These are phyloP conservation scores for Akanthomyces lecanii DNA, from an alignment of 2,329 filamentous ascomycete species.

Conservation along the genomic window DNA sequence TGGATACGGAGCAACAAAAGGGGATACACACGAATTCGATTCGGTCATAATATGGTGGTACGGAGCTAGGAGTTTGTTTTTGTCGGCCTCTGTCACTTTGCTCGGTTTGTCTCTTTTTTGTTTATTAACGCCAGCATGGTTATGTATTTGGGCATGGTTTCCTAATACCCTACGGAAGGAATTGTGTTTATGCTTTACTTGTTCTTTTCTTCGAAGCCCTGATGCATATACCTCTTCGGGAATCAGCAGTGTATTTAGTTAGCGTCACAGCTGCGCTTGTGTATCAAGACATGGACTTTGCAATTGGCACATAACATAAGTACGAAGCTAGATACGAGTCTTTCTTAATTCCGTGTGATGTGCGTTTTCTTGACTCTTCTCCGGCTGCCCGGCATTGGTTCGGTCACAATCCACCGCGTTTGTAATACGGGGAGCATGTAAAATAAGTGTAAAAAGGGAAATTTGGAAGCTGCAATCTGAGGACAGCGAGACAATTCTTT, in stretches of 20 bases:
- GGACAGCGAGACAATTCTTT: too few relatives aligned
- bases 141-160: constrained; percentile 15
- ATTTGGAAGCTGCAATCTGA: too few relatives aligned
- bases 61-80: constrained; percentile 14
- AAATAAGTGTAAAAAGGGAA: too few relatives aligned
- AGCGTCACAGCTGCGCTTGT: not conserved
- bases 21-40: constrained; percentile 3
- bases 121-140: constrained; percentile 12
- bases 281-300: not conserved
- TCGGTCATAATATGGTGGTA: constrained; percentile 1
- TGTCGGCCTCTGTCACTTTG: not conserved
- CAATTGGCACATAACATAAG: not conserved
- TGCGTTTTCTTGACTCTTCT: too few relatives aligned
- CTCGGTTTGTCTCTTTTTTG: not conserved
- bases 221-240: not conserved
- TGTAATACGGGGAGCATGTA: too few relatives aligned
- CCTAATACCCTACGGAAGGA: constrained; percentile 16
- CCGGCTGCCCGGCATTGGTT: too few relatives aligned
- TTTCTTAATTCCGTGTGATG: too few relatives aligned
- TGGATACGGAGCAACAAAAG: constrained; percentile 16
- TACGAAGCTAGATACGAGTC: too few relatives aligned
- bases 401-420: too few relatives aligned
- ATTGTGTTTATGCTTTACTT: constrained; percentile 12
- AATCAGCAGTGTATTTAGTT: not conserved
- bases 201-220: not conserved